Evolutionary conservation across 2,329 filamentous ascomycete species (phyloP).

Genomic region (Incumbomyces delicatus): DNA sequence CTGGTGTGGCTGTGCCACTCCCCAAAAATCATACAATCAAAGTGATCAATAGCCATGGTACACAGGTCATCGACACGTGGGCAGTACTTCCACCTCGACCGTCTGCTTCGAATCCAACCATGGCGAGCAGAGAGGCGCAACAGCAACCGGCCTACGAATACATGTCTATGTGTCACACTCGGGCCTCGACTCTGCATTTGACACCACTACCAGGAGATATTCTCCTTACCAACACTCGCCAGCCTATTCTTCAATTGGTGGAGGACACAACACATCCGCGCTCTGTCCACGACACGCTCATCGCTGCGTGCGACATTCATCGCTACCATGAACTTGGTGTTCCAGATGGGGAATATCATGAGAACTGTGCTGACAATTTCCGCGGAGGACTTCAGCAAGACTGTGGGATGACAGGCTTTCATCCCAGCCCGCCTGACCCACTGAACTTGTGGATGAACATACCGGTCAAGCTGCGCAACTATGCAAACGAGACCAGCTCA

Average conservation of each 20-base stretch:
- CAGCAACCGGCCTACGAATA: slow-evolving; percentile 7
- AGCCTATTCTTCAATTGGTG: slow-evolving; percentile 28
- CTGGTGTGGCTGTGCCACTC: slow-evolving; percentile 32
- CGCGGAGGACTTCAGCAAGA: slow-evolving; percentile 24
- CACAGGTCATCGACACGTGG: slow-evolving; percentile 44
- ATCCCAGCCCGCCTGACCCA: slow-evolving; percentile 28
- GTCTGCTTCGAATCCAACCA: background rate
- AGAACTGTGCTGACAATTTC: slow-evolving; percentile 34
- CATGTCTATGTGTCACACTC: slow-evolving; percentile 32
- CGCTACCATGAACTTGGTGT: slow-evolving; percentile 31
- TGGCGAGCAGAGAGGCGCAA: background rate
- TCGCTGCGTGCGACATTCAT: slow-evolving; percentile 32
- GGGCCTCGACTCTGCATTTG: slow-evolving; percentile 26
- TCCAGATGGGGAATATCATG: slow-evolving; percentile 25
- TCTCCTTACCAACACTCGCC: slow-evolving; percentile 29
- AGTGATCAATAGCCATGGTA: slow-evolving; percentile 39
- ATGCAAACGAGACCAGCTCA: background rate
- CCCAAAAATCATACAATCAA: slow-evolving; percentile 32
- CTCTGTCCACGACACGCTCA: slow-evolving; percentile 31
- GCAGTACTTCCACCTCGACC: slow-evolving; percentile 29
- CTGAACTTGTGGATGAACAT: slow-evolving; percentile 40
- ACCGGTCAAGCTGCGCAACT: slow-evolving; percentile 24
- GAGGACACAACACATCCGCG: slow-evolving; percentile 29
- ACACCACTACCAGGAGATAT: slow-evolving; percentile 24
- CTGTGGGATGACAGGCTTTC: slow-evolving; percentile 21